Base-by-base conservation (phyloP, 129 eudicot genomes). In the Flaveria linearis region DNA sequence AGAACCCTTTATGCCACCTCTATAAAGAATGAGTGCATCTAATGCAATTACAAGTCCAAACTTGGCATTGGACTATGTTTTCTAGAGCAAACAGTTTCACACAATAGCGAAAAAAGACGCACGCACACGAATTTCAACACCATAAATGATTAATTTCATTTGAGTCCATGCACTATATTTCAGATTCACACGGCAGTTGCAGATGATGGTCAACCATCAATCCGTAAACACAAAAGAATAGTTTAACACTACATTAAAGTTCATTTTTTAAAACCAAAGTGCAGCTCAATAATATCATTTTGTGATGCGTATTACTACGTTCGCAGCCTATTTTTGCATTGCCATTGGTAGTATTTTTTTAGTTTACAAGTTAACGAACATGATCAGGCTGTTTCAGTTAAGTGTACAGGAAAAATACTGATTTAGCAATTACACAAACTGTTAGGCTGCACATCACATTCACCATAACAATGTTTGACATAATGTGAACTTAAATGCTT, bases 231-330 rank as follows among this genome's bases (percentile, higher is more conserved):
- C 4, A 50, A 7, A 51, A 23, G 47, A 71, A 71, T 20, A 74
- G 43, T 73, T 41, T 25, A 64, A 50, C 30, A 16, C 23, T 16
- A 36, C 55, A 55, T 53, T 53, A 55, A 13, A 13, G 74, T 49
- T 49, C 68, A 20, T 56, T 3, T 14, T 16, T 68, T n/a, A 25
- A 7, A 39, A 62, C 61, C 10, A 45, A 77, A 10, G 25, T 47
- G 20, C 20, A 56, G 5, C 69, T 41, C 16, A 9, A 0, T 0
- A 30, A 49, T 69, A 78, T 28, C 13, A 69, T 78, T 30, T 78
- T 45, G 76, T 45, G 70, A 69, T 69, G 28, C 10, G 3, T 74
- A 14, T 43, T 45, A 8, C 60, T 74, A 43, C 42, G 45, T 26
- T 26, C 0, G 17, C 8, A 4, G 30, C 13, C n/a, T 4, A 10